Evolutionary conservation across 305 asterid species (phyloP), one percentile per base, ranked within the genome.

Genomic region (Lippia alba): DNA sequence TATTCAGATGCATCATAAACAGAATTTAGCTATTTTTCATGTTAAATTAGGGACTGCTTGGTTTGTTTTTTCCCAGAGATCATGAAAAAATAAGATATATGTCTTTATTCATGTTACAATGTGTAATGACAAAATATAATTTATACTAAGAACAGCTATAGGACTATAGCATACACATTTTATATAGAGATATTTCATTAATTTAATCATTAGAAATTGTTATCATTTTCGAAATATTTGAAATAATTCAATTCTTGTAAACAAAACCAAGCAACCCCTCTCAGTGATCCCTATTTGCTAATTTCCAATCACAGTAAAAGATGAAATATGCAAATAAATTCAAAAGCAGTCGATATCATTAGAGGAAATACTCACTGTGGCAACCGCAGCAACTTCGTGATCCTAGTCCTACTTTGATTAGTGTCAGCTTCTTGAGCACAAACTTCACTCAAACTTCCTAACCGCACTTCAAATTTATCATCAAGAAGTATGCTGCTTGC

Each of bases 401-500:
- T 79, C 70, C 92, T 80, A 49, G 89, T 79, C 70, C 92, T 80
- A 49, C 55, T 86, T 82, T 85, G 97, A 74, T 86, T 89, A 64
- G 61, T 64, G 68, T 89, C 96, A 24, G 88, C 91, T 85, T 94
- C 96, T 85, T 94, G 96, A 74, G 87, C 84, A 79, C 96, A 91
- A 64, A 84, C 91, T 72, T 85, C 85, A 67, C 92, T 88, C 80
- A 94, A 81, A 78, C 99, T 94, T 74, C 97, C 99, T 55, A 94
- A 75, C 65, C 99, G 84, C 70, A 94, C 97, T 85, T 94, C 99
- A 55, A 80, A 94, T 81, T 88, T 91, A 74, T 94, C 97, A 60
- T 94, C 99, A 68, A 94, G 99, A 74, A 93, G 96, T 80, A 93
- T 84, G 78, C 98, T 91, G 78, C 97, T 91, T 36, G 97, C 93